phyloP scores from a whole-genome alignment of 1,139 yeast genomes.

The Blastobotrys aristatus region DNA sequence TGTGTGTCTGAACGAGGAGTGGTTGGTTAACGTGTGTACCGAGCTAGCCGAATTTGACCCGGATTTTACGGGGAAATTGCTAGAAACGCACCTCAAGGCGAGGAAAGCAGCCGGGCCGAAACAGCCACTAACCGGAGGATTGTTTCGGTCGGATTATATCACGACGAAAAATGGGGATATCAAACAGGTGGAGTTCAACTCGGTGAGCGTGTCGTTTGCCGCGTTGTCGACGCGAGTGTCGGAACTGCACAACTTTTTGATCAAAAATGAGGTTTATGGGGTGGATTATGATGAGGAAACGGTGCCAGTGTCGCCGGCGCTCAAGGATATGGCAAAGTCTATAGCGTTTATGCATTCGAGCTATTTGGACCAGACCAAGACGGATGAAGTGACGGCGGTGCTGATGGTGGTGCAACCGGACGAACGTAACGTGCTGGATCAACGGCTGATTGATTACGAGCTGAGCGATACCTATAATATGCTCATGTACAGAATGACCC shows the following conservation, averaged over 20 bases:
- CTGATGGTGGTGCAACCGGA: constrained; percentile 77
- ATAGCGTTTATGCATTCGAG: constrained; percentile 59
- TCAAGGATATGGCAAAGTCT: constrained; percentile 59
- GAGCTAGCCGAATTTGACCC: constrained; percentile 50
- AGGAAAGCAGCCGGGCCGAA: constrained; percentile 40
- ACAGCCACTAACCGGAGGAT: constrained; percentile 73
- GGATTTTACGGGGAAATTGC: constrained; percentile 75
- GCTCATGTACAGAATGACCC: constrained; percentile 58
- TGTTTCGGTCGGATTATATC: constrained; percentile 90
- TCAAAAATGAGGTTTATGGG: constrained; percentile 30
- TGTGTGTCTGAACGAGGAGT: constrained; percentile 52
- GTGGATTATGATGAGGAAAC: constrained; percentile 37
- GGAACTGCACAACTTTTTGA: constrained; percentile 54
- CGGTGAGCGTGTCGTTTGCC: constrained; percentile 93
- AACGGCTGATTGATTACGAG: constrained; percentile 72
- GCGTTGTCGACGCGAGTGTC: constrained; percentile 82
- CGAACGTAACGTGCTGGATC: constrained; percentile 89
- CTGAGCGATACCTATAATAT: constrained; percentile 54
- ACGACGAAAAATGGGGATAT: constrained; percentile 42
- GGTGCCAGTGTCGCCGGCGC: constrained; percentile 65
- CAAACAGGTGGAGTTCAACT: constrained; percentile 93
- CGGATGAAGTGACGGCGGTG: constrained; percentile 46
- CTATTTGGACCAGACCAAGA: constrained; percentile 35
- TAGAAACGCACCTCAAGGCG: constrained; percentile 38
- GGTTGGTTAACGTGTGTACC: constrained; percentile 56